Base-by-base conservation (phyloP, 805 yeast genomes). In the Cyberlindnera mississippiensis region DNA sequence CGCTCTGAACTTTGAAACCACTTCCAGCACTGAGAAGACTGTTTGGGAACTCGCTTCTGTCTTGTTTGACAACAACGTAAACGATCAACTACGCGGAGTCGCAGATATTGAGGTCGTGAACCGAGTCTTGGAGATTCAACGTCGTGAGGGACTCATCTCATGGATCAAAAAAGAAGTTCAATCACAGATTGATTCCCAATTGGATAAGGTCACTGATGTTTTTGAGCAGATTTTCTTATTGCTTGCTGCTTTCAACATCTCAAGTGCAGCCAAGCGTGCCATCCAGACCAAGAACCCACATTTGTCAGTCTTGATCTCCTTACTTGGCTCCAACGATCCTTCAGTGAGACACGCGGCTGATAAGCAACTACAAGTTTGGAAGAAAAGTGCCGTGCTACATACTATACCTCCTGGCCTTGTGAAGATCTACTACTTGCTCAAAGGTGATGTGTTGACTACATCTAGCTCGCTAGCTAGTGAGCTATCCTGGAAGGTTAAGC, bases 301-400 rank as follows among this genome's bases (percentile, higher is more conserved):
- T 59, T 61, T 91, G 15, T 79, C 96, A 0, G 78, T 77, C 0
- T 55, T 87, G 20, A 60, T 91, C 11, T 73, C 96, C 0, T 64
- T 85, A 33, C 59, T 84, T 7, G 95, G 86, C 27, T 80, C 93
- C 0, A 82, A 83, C 51, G 85, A 82, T 50, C 71, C 71, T 1
- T 68, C 71, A 2, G 81, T 84, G 3, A 68, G 69, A 37, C 54
- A 53, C 1, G 67, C 78, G 39, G 90, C 96, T 0, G 49, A 56
- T 6, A 60, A 61, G 27, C 96, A 89, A 61, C 61, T 91, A 18
- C 62, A 66, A 2, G 76, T 73, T 29, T 90, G 97, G 97, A 59
- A 60, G 24, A 65, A 68, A 4, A 63, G 64, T 6, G 67, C 69
- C 4, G 63, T 65, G 4, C 41, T 67, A 24, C 58, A 56, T 22